Evolutionary conservation across 495 filamentous ascomycete species (phyloP), one percentile per base, ranked within the genome.

Genomic region (Pseudevernia furfuracea): DNA sequence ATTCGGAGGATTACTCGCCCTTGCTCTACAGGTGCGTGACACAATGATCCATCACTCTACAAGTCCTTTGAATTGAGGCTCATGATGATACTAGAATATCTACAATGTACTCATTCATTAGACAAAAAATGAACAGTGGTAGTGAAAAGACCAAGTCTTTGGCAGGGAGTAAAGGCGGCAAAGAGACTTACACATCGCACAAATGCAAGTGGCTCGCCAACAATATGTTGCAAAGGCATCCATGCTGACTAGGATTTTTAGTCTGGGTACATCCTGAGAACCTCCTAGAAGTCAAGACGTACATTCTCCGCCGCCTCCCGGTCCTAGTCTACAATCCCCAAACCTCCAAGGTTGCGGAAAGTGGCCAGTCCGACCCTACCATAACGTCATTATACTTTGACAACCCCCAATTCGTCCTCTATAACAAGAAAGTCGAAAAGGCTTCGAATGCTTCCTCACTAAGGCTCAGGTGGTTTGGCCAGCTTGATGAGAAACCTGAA

Each of bases 371-470:
- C 44, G 93, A 97, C 71, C 94, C 95, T 4, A 89, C 89, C 38
- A 89, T 98, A 71, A 97, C 91, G 28, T 96, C 92, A 25, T 81
- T 98, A 36, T 98, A 98, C 75, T 97, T 97, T 73, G 94, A 97
- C 73, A 95, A 85, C 72, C 76, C 86, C 32, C 84, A 86, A 57
- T 97, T 98, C 73, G 79, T 85, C 44, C 81, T 96, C 43, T 98
- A 98, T 75, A 85, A 82, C 23, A 80, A 88, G 52, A 97, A 97
- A 74, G 84, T 98, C 17, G 86, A 85, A 58, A 85, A 87, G 61
- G 80, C 84, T n/a, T 75, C 82, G 5, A 87, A 92, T 71, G 88
- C 91, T 1, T 85, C 89, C 37, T 96, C 92, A 15, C 75, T 98
- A 60, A 83, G 95, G 9, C 76, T 97, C 43, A 85, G 94, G 52